These are phyloP conservation scores for Acer yangbiense DNA, from an alignment of 345 rosid genomes.

Conservation along the genomic window DNA sequence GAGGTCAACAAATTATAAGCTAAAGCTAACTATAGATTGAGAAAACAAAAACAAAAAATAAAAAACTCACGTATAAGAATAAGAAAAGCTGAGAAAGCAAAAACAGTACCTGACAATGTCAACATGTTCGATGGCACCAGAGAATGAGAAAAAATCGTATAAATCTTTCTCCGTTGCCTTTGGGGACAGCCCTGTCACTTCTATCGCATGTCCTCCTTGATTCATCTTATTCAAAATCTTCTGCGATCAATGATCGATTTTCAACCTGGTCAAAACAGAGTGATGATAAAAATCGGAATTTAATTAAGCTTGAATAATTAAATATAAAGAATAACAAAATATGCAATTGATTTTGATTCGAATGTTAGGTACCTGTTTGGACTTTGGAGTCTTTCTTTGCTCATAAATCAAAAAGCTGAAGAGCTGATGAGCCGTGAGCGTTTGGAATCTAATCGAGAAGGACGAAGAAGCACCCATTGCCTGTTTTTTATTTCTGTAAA, in stretches of 20 bases:
- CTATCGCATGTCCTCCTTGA: constrained; percentile 50
- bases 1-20: not conserved
- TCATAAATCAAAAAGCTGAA: not conserved
- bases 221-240: constrained; percentile 43
- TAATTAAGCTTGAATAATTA: not conserved
- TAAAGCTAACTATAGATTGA: not conserved
- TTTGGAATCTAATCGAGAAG: too few species aligned
- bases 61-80: not conserved
- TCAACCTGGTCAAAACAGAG: not conserved
- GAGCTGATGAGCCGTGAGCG: too few species aligned
- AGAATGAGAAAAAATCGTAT: constrained; percentile 71
- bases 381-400: not conserved
- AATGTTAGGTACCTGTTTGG: not conserved
- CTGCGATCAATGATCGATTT: not conserved
- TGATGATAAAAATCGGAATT: not conserved
- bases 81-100: not conserved
- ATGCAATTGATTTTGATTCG: too few species aligned
- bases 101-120: constrained; percentile 59
- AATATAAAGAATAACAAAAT: too few species aligned
- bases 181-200: constrained; percentile 75
- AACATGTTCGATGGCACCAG: constrained; percentile 57
- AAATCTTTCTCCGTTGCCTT: constrained; percentile 64
- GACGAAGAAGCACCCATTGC: not conserved
- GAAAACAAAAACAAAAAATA: not conserved
- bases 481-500: too few species aligned